These are phyloP conservation scores for Pythium dissotocum DNA, from an alignment of 352 stramenopile species.

Conservation along the genomic window DNA sequence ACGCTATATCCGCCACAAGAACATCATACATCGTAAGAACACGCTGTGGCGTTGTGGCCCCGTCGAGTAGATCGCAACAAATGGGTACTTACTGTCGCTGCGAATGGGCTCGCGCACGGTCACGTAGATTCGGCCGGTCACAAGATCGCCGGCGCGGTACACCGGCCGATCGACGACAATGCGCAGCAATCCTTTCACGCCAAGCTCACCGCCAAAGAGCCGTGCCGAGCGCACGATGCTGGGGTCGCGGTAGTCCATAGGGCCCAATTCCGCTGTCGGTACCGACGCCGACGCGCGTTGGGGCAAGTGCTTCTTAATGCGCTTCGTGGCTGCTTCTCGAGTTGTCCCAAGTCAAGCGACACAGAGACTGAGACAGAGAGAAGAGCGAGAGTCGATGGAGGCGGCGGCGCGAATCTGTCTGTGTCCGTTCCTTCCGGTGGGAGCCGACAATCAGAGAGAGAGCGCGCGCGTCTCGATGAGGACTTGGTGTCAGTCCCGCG, in stretches of 20 bases:
- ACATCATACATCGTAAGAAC: neutral
- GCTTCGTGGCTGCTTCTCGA: constrained; percentile 24
- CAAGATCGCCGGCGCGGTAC: constrained; percentile 55
- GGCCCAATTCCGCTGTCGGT: constrained; percentile 26
- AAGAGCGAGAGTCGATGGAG: neutral
- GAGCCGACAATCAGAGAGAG: constrained; percentile 1
- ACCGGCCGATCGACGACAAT: constrained; percentile 60
- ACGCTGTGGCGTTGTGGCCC: neutral
- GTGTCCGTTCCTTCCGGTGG: constrained; percentile 4
- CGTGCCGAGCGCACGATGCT: constrained; percentile 30
- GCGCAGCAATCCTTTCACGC: constrained; percentile 58
- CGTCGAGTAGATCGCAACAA: neutral
- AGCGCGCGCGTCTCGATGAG: neutral
- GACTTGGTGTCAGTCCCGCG: neutral
- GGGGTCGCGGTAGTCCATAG: constrained; percentile 34
- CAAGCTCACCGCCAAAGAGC: constrained; percentile 57
- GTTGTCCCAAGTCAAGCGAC: neutral
- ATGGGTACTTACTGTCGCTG: constrained; percentile 45
- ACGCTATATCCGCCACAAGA: constrained; percentile 26
- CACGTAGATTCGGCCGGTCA: constrained; percentile 56
- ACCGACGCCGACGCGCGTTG: constrained; percentile 25
- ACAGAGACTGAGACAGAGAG: neutral
- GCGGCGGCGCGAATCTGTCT: constrained; percentile 4
- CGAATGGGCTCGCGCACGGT: constrained; percentile 57
- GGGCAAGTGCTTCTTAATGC: constrained; percentile 13